These are phyloP conservation scores for Nothophytophthora sp. DNA, from an alignment of 352 stramenopile species.

Conservation along the genomic window DNA sequence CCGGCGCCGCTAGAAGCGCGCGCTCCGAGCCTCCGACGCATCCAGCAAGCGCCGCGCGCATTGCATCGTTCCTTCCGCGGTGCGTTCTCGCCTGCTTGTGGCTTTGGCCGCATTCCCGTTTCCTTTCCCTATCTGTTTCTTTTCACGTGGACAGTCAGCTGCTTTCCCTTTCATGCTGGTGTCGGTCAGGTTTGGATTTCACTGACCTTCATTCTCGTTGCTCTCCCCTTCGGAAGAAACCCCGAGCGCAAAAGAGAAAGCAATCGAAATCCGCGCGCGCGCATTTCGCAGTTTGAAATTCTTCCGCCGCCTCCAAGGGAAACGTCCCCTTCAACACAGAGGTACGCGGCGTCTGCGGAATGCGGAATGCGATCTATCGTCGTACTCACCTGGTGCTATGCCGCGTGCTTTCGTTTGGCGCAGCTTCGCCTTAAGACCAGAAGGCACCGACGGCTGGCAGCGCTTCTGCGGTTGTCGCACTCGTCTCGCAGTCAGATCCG, in stretches of 20 bases:
- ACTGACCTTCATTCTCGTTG: constrained; percentile 2
- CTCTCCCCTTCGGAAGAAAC: neutral
- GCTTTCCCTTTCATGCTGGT: neutral
- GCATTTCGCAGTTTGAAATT: neutral
- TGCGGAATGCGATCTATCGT: neutral
- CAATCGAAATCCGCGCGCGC: neutral
- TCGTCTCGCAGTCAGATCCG: no score
- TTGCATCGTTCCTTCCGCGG: neutral
- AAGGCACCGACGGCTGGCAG: neutral
- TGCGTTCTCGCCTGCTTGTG: neutral
- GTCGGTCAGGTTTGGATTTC: neutral
- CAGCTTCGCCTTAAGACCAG: no score
- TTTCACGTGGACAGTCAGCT: neutral
- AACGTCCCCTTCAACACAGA: no score
- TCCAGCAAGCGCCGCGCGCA: no score
- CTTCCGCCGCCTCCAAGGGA: no score
- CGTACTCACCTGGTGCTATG: no score
- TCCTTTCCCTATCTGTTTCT: neutral
- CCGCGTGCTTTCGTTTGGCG: no score
- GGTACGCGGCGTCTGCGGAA: neutral
- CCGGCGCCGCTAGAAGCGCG: neutral
- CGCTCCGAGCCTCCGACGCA: no score
- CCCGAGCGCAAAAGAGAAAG: neutral
- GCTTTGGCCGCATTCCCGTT: neutral
- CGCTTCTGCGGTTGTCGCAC: neutral